Evolutionary conservation across 768 basidiomycete species (phyloP).

Genomic region (Clitopilus hobsonii): DNA sequence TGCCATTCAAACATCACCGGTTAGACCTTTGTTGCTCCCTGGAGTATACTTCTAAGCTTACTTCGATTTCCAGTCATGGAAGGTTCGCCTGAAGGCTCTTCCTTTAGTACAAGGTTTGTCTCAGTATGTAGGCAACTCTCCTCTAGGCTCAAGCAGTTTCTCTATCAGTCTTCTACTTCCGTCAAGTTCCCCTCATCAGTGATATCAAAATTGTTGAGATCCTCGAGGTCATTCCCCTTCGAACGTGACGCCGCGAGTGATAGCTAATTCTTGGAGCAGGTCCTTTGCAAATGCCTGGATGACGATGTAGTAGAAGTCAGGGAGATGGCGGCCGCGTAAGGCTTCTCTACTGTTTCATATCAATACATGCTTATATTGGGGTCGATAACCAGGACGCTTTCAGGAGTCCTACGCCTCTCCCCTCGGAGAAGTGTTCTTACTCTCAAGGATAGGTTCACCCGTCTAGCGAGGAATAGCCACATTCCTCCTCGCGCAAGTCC

Average conservation of each 20-base stretch:
- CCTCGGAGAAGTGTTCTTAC: slow-evolving; percentile 73
- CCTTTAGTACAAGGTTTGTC: slow-evolving; percentile 70
- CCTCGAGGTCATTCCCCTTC: slow-evolving; percentile 52
- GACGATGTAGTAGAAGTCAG: slow-evolving; percentile 89
- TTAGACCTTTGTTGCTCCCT: slow-evolving; percentile 27
- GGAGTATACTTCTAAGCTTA: neutral
- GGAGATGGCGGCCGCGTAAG: slow-evolving; percentile 80
- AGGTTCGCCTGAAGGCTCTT: slow-evolving; percentile 79
- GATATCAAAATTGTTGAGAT: slow-evolving; percentile 76
- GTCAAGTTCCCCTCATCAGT: slow-evolving; percentile 75
- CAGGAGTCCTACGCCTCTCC: slow-evolving; percentile 78
- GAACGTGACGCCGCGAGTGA: neutral
- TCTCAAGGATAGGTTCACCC: slow-evolving; percentile 77
- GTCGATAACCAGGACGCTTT: slow-evolving; percentile 59
- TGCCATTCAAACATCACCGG: slow-evolving; percentile 72
- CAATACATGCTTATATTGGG: slow-evolving; percentile 1
- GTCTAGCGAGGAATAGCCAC: slow-evolving; percentile 62
- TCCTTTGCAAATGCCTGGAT: slow-evolving; percentile 74
- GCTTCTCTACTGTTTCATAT: neutral
- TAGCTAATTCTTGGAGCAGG: slow-evolving; percentile 40
- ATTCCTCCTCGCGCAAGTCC: slow-evolving; percentile 63
- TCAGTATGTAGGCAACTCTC: neutral
- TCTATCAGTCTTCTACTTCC: slow-evolving; percentile 77
- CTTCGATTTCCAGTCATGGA: slow-evolving; percentile 64
- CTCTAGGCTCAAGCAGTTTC: neutral